Conservation (phyloP, 768 basidiomycete genomes). For the Cystobasidium ongulense region DNA sequence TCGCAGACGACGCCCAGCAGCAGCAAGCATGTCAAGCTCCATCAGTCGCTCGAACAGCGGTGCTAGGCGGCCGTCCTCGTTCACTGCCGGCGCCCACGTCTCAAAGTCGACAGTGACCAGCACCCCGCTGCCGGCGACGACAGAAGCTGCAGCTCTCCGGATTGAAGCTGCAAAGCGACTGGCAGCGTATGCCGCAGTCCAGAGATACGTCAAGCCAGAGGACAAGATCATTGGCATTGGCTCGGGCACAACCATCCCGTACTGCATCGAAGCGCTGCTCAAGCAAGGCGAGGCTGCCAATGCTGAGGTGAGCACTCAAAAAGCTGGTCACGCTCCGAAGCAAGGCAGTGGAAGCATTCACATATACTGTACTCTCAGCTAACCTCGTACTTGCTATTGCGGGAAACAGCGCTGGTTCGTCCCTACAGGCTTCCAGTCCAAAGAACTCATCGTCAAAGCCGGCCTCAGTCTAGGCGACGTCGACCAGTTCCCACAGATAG, state of each 20-base stretch:
- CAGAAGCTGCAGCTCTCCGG: conserved; percentile 29
- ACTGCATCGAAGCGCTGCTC: conserved; percentile 88
- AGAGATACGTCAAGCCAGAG: conserved; percentile 70
- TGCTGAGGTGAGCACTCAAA: conserved; percentile 48
- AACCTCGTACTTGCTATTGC: background rate
- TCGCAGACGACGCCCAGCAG: no score
- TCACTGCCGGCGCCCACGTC: conserved; percentile 6
- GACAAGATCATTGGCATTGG: conserved; percentile 57
- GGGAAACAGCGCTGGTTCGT: conserved; percentile 23
- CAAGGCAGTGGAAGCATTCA: no score
- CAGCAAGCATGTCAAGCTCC: no score
- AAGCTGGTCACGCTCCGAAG: no score
- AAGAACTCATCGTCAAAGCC: conserved; percentile 78
- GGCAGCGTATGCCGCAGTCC: conserved; percentile 90
- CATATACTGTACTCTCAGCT: no score
- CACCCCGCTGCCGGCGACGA: conserved; percentile 17
- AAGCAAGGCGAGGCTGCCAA: conserved; percentile 71
- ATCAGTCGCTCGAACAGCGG: background rate
- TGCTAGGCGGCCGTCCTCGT: conserved; percentile 2
- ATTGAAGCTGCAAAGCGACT: conserved; percentile 79
- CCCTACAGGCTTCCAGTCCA: conserved; percentile 76
- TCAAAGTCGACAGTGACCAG: conserved; percentile 21
- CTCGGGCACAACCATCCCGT: conserved; percentile 56
- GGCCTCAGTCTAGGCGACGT: conserved; percentile 44
- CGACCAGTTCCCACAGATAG: conserved; percentile 56